Base-by-base conservation (phyloP, 352 stramenopile genomes). In the Globisporangium mamillatum region DNA sequence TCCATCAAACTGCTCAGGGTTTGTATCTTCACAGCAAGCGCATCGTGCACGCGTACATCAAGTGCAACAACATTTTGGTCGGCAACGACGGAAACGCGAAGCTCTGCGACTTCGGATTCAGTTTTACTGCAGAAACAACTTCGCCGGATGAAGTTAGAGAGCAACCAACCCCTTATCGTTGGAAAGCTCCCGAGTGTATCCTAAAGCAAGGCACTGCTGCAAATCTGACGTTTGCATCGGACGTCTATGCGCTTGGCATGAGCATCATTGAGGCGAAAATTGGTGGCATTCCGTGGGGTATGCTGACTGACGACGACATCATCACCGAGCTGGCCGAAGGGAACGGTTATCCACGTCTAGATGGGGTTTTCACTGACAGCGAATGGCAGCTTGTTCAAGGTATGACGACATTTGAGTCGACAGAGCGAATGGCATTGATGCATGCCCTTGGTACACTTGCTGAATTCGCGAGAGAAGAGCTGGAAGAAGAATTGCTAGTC, bases 141-240 rank as follows among this genome's bases (percentile, higher is more conserved):
- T 24, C 22, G 22, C 22, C 22, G 22, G 22, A 24, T 24, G 22
- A 24, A 24, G 22, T 24, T 24, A 24, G 22, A 24, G 22, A 24
- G 22, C 22, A 24, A 24, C 22, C 22, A 24, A 24, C 22, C 22
- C 22, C 22, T 29, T 3, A 29, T 6, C 69, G 63, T 5, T 84
- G 77, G 77, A 80, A 74, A 27, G 77, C 77, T 0, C 75, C 77
- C 0, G 77, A 84, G 52, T 77, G 74, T 46, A 4, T 84, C 8
- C 64, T 81, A 32, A 34, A 66, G 1, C 56, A 60, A 4, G 27
- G 27, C 0, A 27, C 67, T 5, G 29, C 50, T 1, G 29, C 32
- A 7, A 44, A 58, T 14, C 32, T 46, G 14, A 56, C 48, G 0
- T 24, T 16, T 6, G 0, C 6, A 12, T 63, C 52, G 3, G 63